These are phyloP conservation scores for Biscogniauxia marginata DNA, from an alignment of 2,329 filamentous ascomycete species.

Conservation along the genomic window DNA sequence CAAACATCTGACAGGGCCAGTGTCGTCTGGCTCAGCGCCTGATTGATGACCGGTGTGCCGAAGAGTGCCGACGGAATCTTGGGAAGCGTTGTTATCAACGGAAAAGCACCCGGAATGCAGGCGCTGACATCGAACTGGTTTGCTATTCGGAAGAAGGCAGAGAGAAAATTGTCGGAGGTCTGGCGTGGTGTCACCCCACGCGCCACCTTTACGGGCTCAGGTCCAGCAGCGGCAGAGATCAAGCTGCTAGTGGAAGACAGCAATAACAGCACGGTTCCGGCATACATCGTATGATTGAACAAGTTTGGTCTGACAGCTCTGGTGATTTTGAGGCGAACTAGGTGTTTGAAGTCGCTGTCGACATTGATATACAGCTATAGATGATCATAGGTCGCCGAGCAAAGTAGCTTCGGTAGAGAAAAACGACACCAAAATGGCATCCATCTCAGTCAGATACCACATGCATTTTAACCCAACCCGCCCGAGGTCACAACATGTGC, in stretches of 20 bases:
- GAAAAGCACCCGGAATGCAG: conserved; percentile 23
- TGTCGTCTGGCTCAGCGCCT: conserved; percentile 28
- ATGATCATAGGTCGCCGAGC: too few relatives aligned
- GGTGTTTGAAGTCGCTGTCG: too few relatives aligned
- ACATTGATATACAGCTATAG: too few relatives aligned
- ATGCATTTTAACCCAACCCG: neutral
- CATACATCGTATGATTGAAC: neutral
- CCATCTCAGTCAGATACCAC: neutral
- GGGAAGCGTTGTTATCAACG: conserved; percentile 22
- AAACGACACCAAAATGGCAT: neutral
- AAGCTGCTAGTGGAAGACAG: neutral
- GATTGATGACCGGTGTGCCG: conserved; percentile 15
- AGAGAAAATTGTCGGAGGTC: conserved; percentile 13
- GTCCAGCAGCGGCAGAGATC: neutral
- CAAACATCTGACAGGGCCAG: conserved; percentile 23
- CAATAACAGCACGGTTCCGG: neutral
- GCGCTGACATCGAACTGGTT: conserved; percentile 17
- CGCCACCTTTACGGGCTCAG: conserved; percentile 7
- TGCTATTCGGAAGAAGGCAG: conserved; percentile 15
- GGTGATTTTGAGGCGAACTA: too few relatives aligned
- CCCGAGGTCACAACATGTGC: neutral
- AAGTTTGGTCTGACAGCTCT: neutral
- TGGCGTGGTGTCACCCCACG: conserved; percentile 8
- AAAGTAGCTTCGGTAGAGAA: too few relatives aligned
- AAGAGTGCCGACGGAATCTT: conserved; percentile 11